Evolutionary conservation across 331 rosid species (phyloP).

Genomic region (Stylosanthes scabra): DNA sequence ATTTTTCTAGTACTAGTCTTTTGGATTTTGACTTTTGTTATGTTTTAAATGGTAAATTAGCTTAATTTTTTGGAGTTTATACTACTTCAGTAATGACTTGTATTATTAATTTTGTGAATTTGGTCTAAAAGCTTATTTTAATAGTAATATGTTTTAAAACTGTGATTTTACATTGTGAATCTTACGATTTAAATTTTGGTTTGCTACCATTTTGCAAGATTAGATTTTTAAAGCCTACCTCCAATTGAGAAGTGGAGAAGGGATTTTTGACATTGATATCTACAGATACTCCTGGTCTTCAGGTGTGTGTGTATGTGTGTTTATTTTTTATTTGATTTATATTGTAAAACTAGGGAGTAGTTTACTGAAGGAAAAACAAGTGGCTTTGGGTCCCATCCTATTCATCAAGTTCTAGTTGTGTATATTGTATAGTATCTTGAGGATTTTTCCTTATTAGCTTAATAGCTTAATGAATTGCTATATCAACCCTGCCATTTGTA

Average conservation of each 20-base stretch:
- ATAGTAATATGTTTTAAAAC: no score
- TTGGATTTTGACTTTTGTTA: no score
- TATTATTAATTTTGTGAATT: no score
- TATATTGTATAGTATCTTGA: constrained; percentile 8
- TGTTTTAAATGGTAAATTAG: no score
- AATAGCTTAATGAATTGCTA: constrained; percentile 12
- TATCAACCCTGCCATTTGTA: constrained; percentile 4
- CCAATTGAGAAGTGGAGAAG: constrained; percentile 86
- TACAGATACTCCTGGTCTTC: constrained; percentile 91
- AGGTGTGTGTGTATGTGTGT: constrained; percentile 58
- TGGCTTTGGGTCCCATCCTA: neutral
- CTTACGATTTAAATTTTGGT: no score
- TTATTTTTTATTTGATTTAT: constrained; percentile 39
- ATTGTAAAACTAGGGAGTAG: constrained; percentile 26
- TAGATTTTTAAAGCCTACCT: constrained; percentile 76
- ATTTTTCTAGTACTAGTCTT: no score
- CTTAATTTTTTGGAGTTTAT: no score
- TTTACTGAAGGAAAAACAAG: constrained; percentile 16
- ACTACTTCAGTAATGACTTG: no score
- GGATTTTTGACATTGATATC: constrained; percentile 89
- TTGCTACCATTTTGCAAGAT: no score
- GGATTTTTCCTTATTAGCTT: constrained; percentile 15
- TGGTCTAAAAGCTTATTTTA: no score
- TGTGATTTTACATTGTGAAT: no score
- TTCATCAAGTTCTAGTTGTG: neutral